These are phyloP conservation scores for Ganoderma lucidum DNA, from an alignment of 1,284 basidiomycete genomes.

Conservation along the genomic window DNA sequence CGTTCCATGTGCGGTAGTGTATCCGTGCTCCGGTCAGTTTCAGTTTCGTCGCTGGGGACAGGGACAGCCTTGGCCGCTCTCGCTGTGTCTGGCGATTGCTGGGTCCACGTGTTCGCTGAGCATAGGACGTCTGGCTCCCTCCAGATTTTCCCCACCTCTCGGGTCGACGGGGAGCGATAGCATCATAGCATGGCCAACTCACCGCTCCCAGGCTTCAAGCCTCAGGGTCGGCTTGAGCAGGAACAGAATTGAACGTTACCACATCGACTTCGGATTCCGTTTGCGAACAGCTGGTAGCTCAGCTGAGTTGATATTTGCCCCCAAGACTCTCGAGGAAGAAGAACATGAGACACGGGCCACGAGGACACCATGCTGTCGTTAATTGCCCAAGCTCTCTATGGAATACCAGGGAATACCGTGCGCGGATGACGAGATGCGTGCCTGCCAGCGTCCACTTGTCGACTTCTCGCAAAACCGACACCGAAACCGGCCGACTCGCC, in stretches of 20 bases:
- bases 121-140: not conserved
- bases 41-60: not conserved
- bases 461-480: conserved; percentile 4
- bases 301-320: not conserved
- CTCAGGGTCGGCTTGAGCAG: not conserved
- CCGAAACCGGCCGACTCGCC: not conserved
- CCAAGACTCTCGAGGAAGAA: not conserved
- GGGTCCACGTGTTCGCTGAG: not conserved
- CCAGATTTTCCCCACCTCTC: not conserved
- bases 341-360: not conserved
- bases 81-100: not conserved
- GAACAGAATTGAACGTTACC: not conserved
- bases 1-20: not conserved
- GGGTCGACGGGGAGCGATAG: not conserved
- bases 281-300: not conserved
- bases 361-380: not conserved
- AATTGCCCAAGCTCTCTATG: not conserved
- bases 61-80: not conserved
- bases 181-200: not conserved
- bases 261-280: not conserved
- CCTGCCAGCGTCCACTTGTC: not conserved
- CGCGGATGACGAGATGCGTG: conserved; percentile 3
- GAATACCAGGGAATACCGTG: conserved; percentile 2
- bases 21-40: not conserved
- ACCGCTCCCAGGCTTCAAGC: not conserved